Percentiles rank a stretch among this genome's conserved stretches.
phyloP scores from a whole-genome alignment of 768 basidiomycete species.

The Pisolithus sp. region DNA sequence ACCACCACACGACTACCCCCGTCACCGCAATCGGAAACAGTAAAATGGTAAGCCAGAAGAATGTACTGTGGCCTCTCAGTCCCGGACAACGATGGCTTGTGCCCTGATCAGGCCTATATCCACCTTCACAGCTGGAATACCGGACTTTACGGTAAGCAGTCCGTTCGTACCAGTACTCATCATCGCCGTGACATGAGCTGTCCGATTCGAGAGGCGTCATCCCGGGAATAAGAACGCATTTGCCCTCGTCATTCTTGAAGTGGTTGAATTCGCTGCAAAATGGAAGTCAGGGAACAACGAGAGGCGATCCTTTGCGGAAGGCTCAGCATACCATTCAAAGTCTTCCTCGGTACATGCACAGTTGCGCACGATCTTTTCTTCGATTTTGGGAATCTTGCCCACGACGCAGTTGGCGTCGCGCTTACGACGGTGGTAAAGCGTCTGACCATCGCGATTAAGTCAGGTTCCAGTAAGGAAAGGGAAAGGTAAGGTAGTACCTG shows the following conservation, averaged over 20 bases:
- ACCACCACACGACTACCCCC: slow-evolving; percentile 73
- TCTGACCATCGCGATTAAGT: slow-evolving; percentile 37
- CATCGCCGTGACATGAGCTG: slow-evolving; percentile 51
- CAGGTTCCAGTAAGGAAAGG: not conserved
- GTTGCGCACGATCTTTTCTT: slow-evolving; percentile 50
- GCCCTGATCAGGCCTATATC: slow-evolving; percentile 74
- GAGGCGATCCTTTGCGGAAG: not conserved
- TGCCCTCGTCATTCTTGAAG: slow-evolving; percentile 54
- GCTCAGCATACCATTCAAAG: slow-evolving; percentile 84
- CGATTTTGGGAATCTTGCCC: slow-evolving; percentile 56
- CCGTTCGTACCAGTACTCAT: slow-evolving; percentile 89
- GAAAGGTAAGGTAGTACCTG: slow-evolving; percentile 44
- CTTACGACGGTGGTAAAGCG: slow-evolving; percentile 83
- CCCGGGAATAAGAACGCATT: slow-evolving; percentile 75
- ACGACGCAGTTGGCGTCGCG: slow-evolving; percentile 80
- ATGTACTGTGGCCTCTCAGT: slow-evolving; percentile 56
- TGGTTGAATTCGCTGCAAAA: slow-evolving; percentile 85
- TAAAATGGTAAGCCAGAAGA: slow-evolving; percentile 83
- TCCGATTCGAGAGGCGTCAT: slow-evolving; percentile 58
- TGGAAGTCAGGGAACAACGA: not conserved
- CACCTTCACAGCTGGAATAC: slow-evolving; percentile 82
- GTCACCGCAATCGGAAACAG: slow-evolving; percentile 74
- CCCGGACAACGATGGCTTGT: slow-evolving; percentile 74
- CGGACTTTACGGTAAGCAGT: slow-evolving; percentile 89
- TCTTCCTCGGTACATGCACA: slow-evolving; percentile 71